phyloP scores from a whole-genome alignment of 2,329 filamentous ascomycete genomes.

The Alternaria novae-zelandiae region DNA sequence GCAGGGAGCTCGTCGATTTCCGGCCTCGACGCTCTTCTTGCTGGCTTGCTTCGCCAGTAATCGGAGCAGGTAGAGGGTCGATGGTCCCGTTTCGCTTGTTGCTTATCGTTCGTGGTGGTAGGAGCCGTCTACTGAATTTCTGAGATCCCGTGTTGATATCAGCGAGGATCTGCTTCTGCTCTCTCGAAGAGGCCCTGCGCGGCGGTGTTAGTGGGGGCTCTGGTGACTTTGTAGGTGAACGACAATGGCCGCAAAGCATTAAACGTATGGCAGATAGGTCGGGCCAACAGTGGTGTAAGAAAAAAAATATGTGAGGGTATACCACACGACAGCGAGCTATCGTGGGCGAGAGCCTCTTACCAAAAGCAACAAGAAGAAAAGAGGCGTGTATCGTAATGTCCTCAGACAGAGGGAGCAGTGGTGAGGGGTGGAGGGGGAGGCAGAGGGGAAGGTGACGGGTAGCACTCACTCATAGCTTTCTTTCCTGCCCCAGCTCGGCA shows the following conservation, averaged over 20 bases:
- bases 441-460: constrained; percentile 15
- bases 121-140: constrained; percentile 44
- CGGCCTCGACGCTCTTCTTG: constrained; percentile 42
- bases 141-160: constrained; percentile 48
- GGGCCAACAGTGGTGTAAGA: background rate
- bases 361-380: constrained; percentile 10
- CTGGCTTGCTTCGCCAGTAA: constrained; percentile 31
- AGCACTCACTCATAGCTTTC: constrained; percentile 50
- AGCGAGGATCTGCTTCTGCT: constrained; percentile 49
- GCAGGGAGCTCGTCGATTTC: constrained; percentile 36
- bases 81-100: constrained; percentile 30
- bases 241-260: constrained; percentile 9
- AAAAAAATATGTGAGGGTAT: constrained; percentile 3
- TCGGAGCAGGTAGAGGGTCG: constrained; percentile 37
- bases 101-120: constrained; percentile 25
- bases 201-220: constrained; percentile 13
- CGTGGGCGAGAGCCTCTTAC: constrained; percentile 8
- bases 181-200: constrained; percentile 41
- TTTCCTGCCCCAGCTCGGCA: constrained; percentile 50
- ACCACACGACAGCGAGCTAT: background rate
- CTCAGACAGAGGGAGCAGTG: constrained; percentile 6
- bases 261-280: background rate
- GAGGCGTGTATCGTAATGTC: background rate
- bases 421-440: constrained; percentile 8
- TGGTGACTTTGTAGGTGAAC: background rate